Conservation (phyloP, 352 stramenopile species). For the Pythium brassicae region DNA sequence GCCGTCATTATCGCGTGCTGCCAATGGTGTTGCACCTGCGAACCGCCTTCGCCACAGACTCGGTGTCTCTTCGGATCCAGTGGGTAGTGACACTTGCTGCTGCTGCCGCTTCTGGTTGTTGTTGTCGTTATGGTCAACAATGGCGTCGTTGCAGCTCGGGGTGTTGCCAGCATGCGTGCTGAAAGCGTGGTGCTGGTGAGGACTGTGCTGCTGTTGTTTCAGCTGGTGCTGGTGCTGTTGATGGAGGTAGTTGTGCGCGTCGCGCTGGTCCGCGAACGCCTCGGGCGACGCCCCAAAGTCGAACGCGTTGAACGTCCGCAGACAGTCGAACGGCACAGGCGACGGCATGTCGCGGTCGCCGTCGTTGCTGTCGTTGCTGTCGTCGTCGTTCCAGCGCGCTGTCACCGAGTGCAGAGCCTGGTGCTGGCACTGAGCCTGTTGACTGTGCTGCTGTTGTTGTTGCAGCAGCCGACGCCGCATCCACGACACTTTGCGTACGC, state of each 20-base stretch:
- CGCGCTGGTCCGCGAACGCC: constrained; percentile 24
- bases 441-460: background rate
- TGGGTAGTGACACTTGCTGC: no score
- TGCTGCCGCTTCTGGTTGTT: no score
- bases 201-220: constrained; percentile 1
- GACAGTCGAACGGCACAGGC: constrained; percentile 10
- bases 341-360: constrained; percentile 16
- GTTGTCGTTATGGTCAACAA: background rate
- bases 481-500: constrained; percentile 33
- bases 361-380: constrained; percentile 12
- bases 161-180: no score
- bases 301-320: constrained; percentile 37
- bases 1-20: no score
- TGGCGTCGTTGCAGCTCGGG: constrained; percentile 5
- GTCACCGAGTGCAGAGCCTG: background rate
- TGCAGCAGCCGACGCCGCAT: constrained; percentile 16
- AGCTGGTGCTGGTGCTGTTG: constrained; percentile 4
- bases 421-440: background rate
- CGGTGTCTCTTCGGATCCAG: no score
- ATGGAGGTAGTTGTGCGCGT: no score
- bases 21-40: no score
- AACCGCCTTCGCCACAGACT: no score
- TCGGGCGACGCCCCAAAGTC: constrained; percentile 39
- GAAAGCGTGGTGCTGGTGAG: background rate
- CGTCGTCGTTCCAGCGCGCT: constrained; percentile 1